These are phyloP conservation scores for Rosa lucieae DNA, from an alignment of 306 rosid genomes.

Conservation along the genomic window DNA sequence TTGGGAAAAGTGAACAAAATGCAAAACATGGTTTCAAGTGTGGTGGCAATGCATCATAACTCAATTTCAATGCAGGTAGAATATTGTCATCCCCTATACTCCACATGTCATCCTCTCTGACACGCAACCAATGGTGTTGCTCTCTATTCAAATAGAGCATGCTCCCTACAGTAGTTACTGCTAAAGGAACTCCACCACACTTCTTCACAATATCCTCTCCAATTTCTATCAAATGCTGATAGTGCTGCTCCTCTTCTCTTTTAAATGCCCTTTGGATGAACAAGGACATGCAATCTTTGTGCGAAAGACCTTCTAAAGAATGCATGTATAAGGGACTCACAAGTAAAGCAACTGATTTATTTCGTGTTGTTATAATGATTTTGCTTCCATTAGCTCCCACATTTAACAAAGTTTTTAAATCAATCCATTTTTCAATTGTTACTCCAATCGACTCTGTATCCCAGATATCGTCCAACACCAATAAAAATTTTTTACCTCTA, in stretches of 20 bases:
- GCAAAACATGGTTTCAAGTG: slow-evolving; percentile 21
- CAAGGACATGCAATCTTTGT: not conserved
- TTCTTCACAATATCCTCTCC: slow-evolving; percentile 21
- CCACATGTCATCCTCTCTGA: slow-evolving; percentile 13
- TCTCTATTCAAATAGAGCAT: not conserved
- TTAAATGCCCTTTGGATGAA: not conserved
- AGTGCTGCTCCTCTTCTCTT: not conserved
- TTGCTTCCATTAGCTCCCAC: slow-evolving; percentile 17
- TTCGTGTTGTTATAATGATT: slow-evolving; percentile 16
- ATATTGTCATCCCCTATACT: not conserved
- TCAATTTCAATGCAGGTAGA: slow-evolving; percentile 3
- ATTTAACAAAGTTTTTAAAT: not conserved
- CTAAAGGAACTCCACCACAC: slow-evolving; percentile 22
- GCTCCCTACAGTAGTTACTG: not conserved
- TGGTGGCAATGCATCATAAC: slow-evolving; percentile 20
- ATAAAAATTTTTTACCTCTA: not conserved
- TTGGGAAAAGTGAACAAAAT: slow-evolving; percentile 12
- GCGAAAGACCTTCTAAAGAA: not conserved
- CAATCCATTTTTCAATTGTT: not conserved
- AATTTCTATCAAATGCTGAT: not conserved
- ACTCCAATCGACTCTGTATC: not conserved
- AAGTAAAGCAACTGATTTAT: not conserved
- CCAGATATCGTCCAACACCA: slow-evolving; percentile 32
- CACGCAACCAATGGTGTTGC: not conserved
- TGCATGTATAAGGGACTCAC: not conserved